These are phyloP conservation scores for Neonectria hederae DNA, from an alignment of 2,329 filamentous ascomycete species.

Conservation along the genomic window DNA sequence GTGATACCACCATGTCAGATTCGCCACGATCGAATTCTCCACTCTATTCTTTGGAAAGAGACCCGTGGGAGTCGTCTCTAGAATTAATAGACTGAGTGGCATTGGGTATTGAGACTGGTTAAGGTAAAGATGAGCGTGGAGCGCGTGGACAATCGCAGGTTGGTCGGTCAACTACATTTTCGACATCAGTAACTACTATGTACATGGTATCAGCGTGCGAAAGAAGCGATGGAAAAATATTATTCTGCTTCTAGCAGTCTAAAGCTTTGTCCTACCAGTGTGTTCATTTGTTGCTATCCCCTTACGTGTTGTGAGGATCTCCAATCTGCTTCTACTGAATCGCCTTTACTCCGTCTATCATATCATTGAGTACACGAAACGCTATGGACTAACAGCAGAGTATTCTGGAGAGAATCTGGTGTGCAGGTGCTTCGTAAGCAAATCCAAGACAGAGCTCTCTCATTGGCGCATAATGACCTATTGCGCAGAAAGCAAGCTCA, in stretches of 20 bases:
- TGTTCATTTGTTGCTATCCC: neutral
- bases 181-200: neutral
- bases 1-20: conserved; percentile 2
- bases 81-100: neutral
- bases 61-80: neutral
- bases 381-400: neutral
- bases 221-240: neutral
- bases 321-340: neutral
- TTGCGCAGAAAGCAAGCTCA: conserved; percentile 68
- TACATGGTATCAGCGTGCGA: neutral
- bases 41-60: neutral
- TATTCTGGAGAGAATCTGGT: neutral
- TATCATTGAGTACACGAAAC: neutral
- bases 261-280: neutral
- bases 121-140: neutral
- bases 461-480: conserved; percentile 23
- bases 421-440: neutral
- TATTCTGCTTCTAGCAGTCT: neutral
- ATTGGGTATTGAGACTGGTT: neutral
- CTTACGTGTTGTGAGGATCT: neutral
- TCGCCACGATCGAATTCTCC: neutral
- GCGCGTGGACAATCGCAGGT: neutral
- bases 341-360: neutral
- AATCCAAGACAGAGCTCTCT: neutral
- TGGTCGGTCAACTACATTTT: neutral